phyloP scores from a whole-genome alignment of 345 rosid genomes.

The Kernera saxatilis region DNA sequence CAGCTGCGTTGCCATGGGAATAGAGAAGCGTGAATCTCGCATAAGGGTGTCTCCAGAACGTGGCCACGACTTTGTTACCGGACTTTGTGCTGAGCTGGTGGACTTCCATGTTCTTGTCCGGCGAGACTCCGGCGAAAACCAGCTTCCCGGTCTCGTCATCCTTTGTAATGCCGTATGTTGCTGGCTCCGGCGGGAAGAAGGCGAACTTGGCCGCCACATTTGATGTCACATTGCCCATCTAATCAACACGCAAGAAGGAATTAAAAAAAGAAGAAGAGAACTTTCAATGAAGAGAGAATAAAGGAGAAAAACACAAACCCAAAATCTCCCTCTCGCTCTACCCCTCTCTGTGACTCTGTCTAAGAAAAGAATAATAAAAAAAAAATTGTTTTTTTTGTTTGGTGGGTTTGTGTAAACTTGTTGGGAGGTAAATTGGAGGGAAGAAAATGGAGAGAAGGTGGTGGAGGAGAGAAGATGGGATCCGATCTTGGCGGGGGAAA shows the following conservation, averaged over 20 bases:
- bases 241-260: background rate
- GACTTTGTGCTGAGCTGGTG: slow-evolving; percentile 71
- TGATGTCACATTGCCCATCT: slow-evolving; percentile 94
- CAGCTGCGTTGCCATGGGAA: slow-evolving; percentile 98
- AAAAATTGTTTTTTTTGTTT: background rate
- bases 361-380: background rate
- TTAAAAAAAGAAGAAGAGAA: background rate
- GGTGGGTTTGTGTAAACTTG: slow-evolving; percentile 18
- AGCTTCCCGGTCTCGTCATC: slow-evolving; percentile 66
- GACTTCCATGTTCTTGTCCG: slow-evolving; percentile 77
- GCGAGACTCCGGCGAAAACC: slow-evolving; percentile 56
- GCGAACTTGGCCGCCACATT: slow-evolving; percentile 96
- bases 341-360: background rate
- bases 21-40: slow-evolving; percentile 85
- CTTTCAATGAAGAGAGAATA: slow-evolving; percentile 10
- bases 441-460: slow-evolving; percentile 28
- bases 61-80: slow-evolving; percentile 80
- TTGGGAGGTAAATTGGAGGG: slow-evolving; percentile 12
- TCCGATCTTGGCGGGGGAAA: slow-evolving; percentile 20
- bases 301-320: slow-evolving; percentile 17
- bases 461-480: slow-evolving; percentile 25
- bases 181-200: slow-evolving; percentile 95
- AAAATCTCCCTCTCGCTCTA: slow-evolving; percentile 11
- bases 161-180: slow-evolving; percentile 61
- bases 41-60: slow-evolving; percentile 93